phyloP scores from a whole-genome alignment of 768 basidiomycete species.

The Serendipita indica region DNA sequence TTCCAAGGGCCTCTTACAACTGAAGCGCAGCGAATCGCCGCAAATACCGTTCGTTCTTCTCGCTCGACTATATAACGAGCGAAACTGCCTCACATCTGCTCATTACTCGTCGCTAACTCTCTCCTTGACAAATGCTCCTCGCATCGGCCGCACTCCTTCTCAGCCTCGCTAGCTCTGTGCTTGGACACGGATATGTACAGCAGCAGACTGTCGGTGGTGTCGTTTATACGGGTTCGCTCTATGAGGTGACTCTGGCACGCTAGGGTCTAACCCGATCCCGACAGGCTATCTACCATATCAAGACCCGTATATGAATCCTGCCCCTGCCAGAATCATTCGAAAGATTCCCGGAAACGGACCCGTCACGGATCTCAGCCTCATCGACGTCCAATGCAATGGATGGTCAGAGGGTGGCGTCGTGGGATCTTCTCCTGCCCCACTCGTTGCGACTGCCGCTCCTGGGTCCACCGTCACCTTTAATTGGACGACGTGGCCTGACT shows the following conservation, averaged over 20 bases:
- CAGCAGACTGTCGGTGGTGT: conserved; percentile 24
- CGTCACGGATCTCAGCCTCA: conserved; percentile 25
- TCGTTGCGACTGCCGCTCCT: conserved; percentile 29
- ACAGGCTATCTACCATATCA: neutral
- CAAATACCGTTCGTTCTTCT: too few relatives aligned
- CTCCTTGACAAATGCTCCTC: neutral
- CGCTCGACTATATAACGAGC: too few relatives aligned
- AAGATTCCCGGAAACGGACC: conserved; percentile 21
- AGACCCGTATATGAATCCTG: conserved; percentile 25
- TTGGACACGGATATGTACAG: conserved; percentile 30
- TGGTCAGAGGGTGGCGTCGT: conserved; percentile 20
- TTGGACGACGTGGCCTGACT: conserved; percentile 26
- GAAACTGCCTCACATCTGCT: too few relatives aligned
- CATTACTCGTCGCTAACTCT: too few relatives aligned
- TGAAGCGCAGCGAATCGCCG: too few relatives aligned
- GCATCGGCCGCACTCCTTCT: neutral
- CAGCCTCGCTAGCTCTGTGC: conserved; percentile 15
- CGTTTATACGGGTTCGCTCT: conserved; percentile 28
- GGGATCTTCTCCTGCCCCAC: conserved; percentile 27
- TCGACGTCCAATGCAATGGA: conserved; percentile 26
- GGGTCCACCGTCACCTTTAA: conserved; percentile 28
- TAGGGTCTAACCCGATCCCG: neutral
- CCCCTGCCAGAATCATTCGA: conserved; percentile 28
- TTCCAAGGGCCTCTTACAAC: too few relatives aligned
- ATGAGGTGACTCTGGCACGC: conserved; percentile 22